Conservation (phyloP, 169 alveolate species). For the Plasmodium knowlesi region DNA sequence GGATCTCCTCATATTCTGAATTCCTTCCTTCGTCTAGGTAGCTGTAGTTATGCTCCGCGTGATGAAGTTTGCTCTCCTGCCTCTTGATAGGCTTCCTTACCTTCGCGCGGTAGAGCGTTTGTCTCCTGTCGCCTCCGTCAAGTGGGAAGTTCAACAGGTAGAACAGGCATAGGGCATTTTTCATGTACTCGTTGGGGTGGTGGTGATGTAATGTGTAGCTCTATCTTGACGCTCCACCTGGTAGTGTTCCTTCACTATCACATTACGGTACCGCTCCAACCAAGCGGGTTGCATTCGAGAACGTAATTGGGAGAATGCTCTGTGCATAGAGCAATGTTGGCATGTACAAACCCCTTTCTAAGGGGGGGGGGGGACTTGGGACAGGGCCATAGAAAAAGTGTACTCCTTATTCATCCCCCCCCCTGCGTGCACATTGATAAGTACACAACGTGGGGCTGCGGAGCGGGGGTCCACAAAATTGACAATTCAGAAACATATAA, state of each 20-base stretch:
- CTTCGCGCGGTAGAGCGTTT: constrained; percentile 28
- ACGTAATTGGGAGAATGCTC: neutral
- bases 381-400: neutral
- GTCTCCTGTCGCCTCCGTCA: neutral
- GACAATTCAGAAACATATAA: neutral
- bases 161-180: constrained; percentile 33
- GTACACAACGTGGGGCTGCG: neutral
- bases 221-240: neutral
- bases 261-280: neutral
- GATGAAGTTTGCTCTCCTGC: neutral
- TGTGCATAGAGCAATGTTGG: neutral
- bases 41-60: neutral
- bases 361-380: neutral
- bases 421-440: neutral
- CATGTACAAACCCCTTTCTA: neutral
- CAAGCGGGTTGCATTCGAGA: neutral
- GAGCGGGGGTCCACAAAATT: neutral
- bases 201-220: neutral
- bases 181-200: constrained; percentile 13
- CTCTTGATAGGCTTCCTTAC: neutral
- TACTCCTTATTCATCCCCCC: neutral
- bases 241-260: neutral
- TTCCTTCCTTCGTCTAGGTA: constrained; percentile 36
- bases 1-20: constrained; percentile 48
- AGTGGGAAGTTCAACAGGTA: constrained; percentile 33